Evolutionary conservation across 108 stramenopile genomes (phyloP).

Genomic region (Aurantiochytrium sp.): DNA sequence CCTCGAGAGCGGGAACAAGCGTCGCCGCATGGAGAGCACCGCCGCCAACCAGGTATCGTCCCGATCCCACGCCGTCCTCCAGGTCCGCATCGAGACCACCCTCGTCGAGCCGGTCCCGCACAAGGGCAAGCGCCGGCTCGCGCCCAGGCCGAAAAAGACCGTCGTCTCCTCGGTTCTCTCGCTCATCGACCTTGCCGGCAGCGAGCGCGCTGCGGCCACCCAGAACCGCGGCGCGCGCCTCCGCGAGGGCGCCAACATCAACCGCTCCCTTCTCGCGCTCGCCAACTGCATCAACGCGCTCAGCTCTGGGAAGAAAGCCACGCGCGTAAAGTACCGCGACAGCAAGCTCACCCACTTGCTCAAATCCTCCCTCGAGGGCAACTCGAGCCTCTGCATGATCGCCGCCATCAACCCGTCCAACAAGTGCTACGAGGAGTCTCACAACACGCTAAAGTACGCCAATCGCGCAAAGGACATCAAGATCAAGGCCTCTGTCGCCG

Average conservation of each 20-base stretch:
- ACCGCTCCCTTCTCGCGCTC: slow-evolving; percentile 59
- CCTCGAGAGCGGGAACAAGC: slow-evolving; percentile 50
- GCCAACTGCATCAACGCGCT: slow-evolving; percentile 66
- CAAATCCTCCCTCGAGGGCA: slow-evolving; percentile 55
- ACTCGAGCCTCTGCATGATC: slow-evolving; percentile 54
- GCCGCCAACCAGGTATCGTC: slow-evolving; percentile 58
- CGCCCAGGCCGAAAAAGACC: neutral
- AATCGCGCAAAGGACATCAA: slow-evolving; percentile 64
- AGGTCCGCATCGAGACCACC: neutral
- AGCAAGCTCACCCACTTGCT: slow-evolving; percentile 63
- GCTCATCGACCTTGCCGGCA: slow-evolving; percentile 47
- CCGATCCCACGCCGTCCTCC: slow-evolving; percentile 60
- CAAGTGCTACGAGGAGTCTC: slow-evolving; percentile 58
- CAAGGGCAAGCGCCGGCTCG: neutral
- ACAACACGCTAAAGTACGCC: slow-evolving; percentile 65
- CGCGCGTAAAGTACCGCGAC: slow-evolving; percentile 64
- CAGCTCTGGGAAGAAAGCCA: slow-evolving; percentile 30
- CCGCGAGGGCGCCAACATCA: slow-evolving; percentile 62
- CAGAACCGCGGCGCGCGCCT: slow-evolving; percentile 51
- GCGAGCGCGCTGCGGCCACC: slow-evolving; percentile 57
- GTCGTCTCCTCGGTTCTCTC: neutral
- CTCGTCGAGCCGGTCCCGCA: neutral
- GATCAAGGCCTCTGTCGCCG: slow-evolving; percentile 3
- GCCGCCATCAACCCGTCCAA: slow-evolving; percentile 60
- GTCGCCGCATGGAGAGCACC: slow-evolving; percentile 58